phyloP scores from a whole-genome alignment of 2,329 filamentous ascomycete genomes.

The Sphaerulina musiva region DNA sequence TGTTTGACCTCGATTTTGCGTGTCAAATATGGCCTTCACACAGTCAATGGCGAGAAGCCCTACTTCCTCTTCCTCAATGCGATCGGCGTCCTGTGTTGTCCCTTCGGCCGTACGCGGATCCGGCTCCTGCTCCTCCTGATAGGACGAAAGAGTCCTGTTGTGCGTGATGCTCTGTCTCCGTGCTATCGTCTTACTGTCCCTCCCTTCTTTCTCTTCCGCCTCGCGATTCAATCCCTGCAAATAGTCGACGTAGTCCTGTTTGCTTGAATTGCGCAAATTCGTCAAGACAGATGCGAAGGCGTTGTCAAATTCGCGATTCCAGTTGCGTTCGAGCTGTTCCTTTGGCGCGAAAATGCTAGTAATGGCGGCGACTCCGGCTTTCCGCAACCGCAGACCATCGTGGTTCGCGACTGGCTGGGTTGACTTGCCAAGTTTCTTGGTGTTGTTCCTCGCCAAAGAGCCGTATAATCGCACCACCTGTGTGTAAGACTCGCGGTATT shows the following conservation, averaged over 20 bases:
- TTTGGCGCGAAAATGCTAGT: slow-evolving; percentile 69
- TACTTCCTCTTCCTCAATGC: slow-evolving; percentile 81
- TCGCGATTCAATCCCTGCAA: slow-evolving; percentile 61
- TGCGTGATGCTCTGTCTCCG: slow-evolving; percentile 75
- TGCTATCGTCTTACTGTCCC: slow-evolving; percentile 54
- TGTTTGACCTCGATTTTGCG: slow-evolving; percentile 75
- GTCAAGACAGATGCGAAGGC: slow-evolving; percentile 80
- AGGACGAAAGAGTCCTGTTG: slow-evolving; percentile 56
- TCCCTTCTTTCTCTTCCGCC: slow-evolving; percentile 59
- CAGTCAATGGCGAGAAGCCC: slow-evolving; percentile 78
- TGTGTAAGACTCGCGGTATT: slow-evolving; percentile 75
- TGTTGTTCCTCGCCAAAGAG: slow-evolving; percentile 58
- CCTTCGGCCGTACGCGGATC: slow-evolving; percentile 63
- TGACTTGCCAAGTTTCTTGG: slow-evolving; percentile 31
- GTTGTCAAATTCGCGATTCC: slow-evolving; percentile 57
- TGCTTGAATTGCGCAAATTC: slow-evolving; percentile 70
- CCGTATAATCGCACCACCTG: slow-evolving; percentile 75
- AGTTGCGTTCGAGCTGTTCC: slow-evolving; percentile 49
- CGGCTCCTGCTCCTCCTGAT: slow-evolving; percentile 53
- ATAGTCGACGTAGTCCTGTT: slow-evolving; percentile 59
- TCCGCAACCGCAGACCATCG: slow-evolving; percentile 59
- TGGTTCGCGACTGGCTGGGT: slow-evolving; percentile 49
- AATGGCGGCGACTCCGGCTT: slow-evolving; percentile 59
- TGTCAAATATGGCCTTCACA: slow-evolving; percentile 76
- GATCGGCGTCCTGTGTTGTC: slow-evolving; percentile 80